A percentile compares a stretch with the other conserved stretches of the same genome.
Conservation (phyloP, 345 rosid genomes). For the Cardamine occulta region DNA sequence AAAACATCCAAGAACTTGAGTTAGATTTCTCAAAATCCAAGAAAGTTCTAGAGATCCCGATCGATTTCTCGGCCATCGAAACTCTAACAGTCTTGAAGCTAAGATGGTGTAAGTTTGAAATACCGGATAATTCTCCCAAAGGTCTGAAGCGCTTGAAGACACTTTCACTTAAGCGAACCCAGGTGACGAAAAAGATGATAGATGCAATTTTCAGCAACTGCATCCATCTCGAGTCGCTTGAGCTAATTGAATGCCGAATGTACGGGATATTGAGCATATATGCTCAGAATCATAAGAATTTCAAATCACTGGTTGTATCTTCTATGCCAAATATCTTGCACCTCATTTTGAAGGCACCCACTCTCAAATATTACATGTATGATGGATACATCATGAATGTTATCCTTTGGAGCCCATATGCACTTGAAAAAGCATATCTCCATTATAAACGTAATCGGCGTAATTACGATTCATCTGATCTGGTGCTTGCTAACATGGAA, state of each 20-base stretch:
- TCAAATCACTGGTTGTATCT: not conserved
- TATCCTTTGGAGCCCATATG: not conserved
- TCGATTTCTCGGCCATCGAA: slow-evolving; percentile 8
- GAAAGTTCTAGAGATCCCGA: not conserved
- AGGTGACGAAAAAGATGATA: not conserved
- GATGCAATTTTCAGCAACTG: slow-evolving; percentile 14
- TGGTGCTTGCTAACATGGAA: not conserved
- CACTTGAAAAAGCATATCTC: slow-evolving; percentile 6
- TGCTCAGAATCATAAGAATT: not conserved
- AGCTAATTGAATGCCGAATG: slow-evolving; percentile 1
- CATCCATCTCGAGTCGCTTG: slow-evolving; percentile 5
- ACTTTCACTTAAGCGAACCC: not conserved
- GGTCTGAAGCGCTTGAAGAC: slow-evolving; percentile 8
- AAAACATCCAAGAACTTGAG: slow-evolving; percentile 4
- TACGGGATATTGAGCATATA: not conserved
- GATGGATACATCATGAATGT: slow-evolving; percentile 12
- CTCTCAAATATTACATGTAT: slow-evolving; percentile 18
- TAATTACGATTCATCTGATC: not conserved
- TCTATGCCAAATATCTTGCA: not conserved
- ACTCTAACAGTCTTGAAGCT: slow-evolving; percentile 11
- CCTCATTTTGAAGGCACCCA: not conserved
- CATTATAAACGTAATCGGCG: not conserved
- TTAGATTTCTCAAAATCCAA: slow-evolving; percentile 30
- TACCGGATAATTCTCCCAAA: not conserved
- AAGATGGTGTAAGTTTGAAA: not conserved